A percentile compares a stretch with the other conserved stretches of the same genome.
Conservation (phyloP, 257 asterid genomes). For the Solanum pennellii region DNA sequence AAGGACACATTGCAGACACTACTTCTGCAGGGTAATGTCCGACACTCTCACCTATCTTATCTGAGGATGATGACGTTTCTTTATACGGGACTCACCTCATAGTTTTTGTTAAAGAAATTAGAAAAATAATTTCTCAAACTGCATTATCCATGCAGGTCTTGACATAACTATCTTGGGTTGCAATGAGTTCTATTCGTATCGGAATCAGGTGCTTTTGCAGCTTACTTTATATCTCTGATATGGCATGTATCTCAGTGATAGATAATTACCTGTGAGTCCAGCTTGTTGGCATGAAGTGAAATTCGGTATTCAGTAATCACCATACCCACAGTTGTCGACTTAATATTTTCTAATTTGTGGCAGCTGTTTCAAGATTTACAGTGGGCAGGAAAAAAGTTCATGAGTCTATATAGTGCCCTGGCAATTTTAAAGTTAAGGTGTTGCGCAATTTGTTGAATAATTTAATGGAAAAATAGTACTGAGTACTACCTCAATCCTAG, state of each 20-base stretch:
- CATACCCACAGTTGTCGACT: neutral
- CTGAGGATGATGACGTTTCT: neutral
- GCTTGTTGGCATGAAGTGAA: neutral
- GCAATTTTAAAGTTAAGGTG: neutral
- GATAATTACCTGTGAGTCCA: neutral
- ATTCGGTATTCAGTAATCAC: neutral
- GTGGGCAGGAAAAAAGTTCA: neutral
- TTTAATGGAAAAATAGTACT: neutral
- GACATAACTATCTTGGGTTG: conserved; percentile 86
- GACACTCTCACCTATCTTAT: conserved; percentile 10
- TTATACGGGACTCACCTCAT: neutral
- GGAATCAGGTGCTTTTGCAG: conserved; percentile 55
- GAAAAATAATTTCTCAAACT: conserved; percentile 10
- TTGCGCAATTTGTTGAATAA: neutral
- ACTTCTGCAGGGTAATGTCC: conserved; percentile 65
- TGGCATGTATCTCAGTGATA: neutral
- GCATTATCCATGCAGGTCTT: conserved; percentile 58
- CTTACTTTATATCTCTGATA: neutral
- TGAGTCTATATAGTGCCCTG: neutral
- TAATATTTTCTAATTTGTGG: neutral
- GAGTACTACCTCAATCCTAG: neutral
- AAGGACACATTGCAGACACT: conserved; percentile 52
- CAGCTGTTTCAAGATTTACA: neutral
- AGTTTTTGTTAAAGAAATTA: neutral
- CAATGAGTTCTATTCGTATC: conserved; percentile 90